Base-by-base conservation (phyloP, 306 rosid species). In the Canavalia ensiformis region DNA sequence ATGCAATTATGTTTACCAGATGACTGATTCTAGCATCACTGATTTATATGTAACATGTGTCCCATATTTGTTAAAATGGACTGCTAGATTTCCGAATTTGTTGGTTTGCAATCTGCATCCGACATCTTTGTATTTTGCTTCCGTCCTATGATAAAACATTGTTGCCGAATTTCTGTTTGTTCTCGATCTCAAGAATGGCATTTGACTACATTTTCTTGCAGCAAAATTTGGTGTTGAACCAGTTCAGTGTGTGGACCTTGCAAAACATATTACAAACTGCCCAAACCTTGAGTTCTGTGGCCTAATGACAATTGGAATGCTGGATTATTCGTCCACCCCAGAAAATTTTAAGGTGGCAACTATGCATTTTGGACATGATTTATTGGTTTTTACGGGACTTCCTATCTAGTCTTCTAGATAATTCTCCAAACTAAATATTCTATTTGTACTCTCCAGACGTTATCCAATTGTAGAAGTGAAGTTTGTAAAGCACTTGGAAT, bases 241-340 rank as follows among this genome's bases (percentile, higher is more conserved):
- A 47, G 65, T 90, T 71, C 75, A 51, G 49, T 93, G 97, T 76
- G 91, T 89, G 71, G 97, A 91, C 68, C 93, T 95, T 44, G 98
- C 88, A 65, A 91, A 89, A 83, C 95, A 95, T 86, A 91, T 95
- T 73, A 85, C 77, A 54, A 85, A 79, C 81, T 89, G 97, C 86
- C 89, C 91, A 85, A 88, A 93, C 85, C 98, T 95, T 31, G 90
- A 90, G 83, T 91, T 95, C 80, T 87, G 85, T 84, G 97, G 99
- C 60, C 83, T 95, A 56, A 95, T 95, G 98, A 95, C 98, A 50
- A 93, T 91, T 88, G 99, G 99, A 59, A 95, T 95, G 99, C 85
- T 82, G 31, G 99, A 95, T 77, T 93, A 95, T 75, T 60, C 98
- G 62, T 92, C 94, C 41, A 93, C 96, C 25, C 98, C 96, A 2